These are phyloP conservation scores for Rhodamnia argentea DNA, from an alignment of 345 rosid species.

Conservation along the genomic window DNA sequence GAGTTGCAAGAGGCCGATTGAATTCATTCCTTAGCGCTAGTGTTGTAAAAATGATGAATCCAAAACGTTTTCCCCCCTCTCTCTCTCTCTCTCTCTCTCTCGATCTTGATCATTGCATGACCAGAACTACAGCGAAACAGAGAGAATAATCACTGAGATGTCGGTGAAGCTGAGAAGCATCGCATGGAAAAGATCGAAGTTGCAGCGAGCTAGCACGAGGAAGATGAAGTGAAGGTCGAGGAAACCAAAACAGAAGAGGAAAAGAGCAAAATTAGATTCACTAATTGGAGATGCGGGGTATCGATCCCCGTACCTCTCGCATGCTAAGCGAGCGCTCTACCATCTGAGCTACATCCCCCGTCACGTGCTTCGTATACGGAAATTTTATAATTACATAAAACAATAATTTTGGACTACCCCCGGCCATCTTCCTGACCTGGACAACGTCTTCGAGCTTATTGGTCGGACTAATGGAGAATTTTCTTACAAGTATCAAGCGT, in stretches of 20 bases:
- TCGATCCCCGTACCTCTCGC: slow-evolving; percentile 58
- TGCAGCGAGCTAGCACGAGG: neutral
- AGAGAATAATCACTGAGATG: neutral
- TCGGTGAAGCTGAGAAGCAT: neutral
- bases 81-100: neutral
- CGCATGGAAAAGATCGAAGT: neutral
- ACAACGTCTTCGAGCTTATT: neutral
- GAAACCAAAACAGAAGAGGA: neutral
- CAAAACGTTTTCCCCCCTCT: neutral
- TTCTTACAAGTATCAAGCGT: neutral
- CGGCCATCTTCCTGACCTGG: neutral
- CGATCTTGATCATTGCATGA: neutral
- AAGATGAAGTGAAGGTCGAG: neutral
- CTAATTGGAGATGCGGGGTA: slow-evolving; percentile 34
- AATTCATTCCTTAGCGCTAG: neutral
- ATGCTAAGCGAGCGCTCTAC: slow-evolving; percentile 72
- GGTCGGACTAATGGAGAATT: neutral
- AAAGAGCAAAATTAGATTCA: neutral
- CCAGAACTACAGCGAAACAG: neutral
- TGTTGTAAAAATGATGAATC: neutral
- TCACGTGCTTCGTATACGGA: fast-evolving
- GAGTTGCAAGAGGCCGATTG: slow-evolving; percentile 89
- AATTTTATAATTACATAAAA: fast-evolving
- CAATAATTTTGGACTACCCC: fast-evolving
- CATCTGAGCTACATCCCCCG: slow-evolving; percentile 69